Evolutionary conservation across 352 stramenopile genomes (phyloP).

Genomic region (Peronospora destructor): DNA sequence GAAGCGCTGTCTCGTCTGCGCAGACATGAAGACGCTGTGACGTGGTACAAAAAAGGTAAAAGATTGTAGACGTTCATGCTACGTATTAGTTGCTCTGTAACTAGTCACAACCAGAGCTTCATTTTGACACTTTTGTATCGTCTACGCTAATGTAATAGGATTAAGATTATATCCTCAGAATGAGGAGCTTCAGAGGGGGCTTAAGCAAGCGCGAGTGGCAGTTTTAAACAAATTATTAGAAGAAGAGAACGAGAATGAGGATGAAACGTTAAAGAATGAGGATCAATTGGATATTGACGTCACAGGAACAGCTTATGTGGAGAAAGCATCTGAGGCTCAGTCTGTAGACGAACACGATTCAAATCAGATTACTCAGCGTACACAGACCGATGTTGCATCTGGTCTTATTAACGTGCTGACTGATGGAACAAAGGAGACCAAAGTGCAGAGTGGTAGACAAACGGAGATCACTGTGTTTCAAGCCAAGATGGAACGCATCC

Average conservation of each 20-base stretch:
- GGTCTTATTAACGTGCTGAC: conserved; percentile 7
- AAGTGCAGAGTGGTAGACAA: conserved; percentile 8
- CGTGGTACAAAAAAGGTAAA: conserved; percentile 51
- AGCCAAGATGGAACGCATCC: conserved; percentile 42
- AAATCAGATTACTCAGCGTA: conserved; percentile 19
- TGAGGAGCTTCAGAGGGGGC: conserved; percentile 29
- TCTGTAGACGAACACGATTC: conserved; percentile 1
- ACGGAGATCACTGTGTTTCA: conserved; percentile 37
- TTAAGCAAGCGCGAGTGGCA: conserved; percentile 49
- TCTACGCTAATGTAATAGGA: conserved; percentile 21
- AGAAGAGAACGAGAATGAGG: conserved; percentile 29
- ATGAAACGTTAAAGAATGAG: conserved; percentile 6
- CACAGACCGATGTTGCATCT: conserved; percentile 17
- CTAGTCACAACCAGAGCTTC: not conserved
- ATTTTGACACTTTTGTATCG: not conserved
- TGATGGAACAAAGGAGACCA: conserved; percentile 4
- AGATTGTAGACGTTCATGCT: conserved; percentile 9
- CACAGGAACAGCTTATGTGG: conserved; percentile 1
- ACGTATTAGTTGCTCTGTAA: not conserved
- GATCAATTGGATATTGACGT: not conserved
- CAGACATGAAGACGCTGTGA: conserved; percentile 35
- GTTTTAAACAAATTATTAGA: conserved; percentile 46
- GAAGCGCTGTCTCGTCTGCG: conserved; percentile 28
- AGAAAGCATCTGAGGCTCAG: conserved; percentile 3
- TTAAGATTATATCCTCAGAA: conserved; percentile 36